phyloP scores from a whole-genome alignment of 345 rosid genomes.

The Gossypium herbaceum region DNA sequence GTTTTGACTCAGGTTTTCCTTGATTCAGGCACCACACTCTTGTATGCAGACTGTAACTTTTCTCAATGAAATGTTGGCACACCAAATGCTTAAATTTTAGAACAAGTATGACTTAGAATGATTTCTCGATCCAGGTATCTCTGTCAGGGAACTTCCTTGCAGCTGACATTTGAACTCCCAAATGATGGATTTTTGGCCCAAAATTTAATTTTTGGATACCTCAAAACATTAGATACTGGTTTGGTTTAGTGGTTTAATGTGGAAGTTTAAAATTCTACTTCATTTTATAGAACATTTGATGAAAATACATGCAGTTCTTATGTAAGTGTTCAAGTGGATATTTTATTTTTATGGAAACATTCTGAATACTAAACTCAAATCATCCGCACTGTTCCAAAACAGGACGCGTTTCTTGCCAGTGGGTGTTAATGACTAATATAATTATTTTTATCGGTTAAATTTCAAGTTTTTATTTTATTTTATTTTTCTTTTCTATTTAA shows the following conservation, averaged over 20 bases:
- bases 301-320: neutral
- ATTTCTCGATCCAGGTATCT: constrained; percentile 52
- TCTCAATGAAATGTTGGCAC: neutral
- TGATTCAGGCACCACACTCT: neutral
- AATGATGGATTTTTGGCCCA: neutral
- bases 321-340: neutral
- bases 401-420: too few species aligned
- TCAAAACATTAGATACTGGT: neutral
- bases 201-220: neutral
- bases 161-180: constrained; percentile 56
- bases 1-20: neutral
- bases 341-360: neutral
- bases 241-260: neutral
- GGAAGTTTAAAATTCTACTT: neutral
- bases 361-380: too few species aligned
- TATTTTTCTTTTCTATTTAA: too few species aligned
- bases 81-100: neutral
- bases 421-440: too few species aligned
- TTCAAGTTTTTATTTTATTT: too few species aligned
- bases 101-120: neutral
- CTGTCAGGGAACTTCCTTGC: constrained; percentile 69
- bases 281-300: neutral
- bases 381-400: too few species aligned
- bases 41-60: neutral
- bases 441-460: too few species aligned